Conservation (phyloP, 2,329 filamentous ascomycete species). For the Zarea fungicola region DNA sequence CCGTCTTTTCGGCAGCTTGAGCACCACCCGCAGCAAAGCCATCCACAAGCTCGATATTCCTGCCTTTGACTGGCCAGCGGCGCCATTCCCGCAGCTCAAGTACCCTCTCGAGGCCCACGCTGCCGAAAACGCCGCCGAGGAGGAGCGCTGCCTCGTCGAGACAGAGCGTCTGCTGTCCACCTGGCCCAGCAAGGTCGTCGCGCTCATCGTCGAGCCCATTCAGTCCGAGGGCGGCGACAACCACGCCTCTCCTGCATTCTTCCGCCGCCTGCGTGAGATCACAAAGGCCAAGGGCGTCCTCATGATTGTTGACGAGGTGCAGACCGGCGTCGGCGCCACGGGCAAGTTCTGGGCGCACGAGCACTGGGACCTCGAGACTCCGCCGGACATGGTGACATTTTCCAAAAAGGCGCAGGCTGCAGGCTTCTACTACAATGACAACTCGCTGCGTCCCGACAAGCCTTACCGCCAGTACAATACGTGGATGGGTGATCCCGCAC, state of each 20-base stretch:
- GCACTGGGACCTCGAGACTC: conserved; percentile 75
- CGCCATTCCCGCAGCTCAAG: conserved; percentile 77
- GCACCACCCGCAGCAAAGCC: conserved; percentile 85
- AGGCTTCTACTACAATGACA: conserved; percentile 85
- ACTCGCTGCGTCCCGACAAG: conserved; percentile 77
- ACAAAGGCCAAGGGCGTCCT: conserved; percentile 73
- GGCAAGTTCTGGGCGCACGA: conserved; percentile 96
- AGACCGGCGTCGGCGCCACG: conserved; percentile 87
- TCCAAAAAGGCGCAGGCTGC: conserved; percentile 93
- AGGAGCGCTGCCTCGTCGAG: conserved; percentile 75
- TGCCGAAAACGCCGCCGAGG: conserved; percentile 73
- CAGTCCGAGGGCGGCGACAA: conserved; percentile 95
- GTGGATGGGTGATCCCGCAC: conserved; percentile 90
- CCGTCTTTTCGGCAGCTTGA: conserved; percentile 80
- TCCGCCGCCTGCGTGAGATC: conserved; percentile 73
- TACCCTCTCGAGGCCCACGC: conserved; percentile 79
- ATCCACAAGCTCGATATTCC: conserved; percentile 95
- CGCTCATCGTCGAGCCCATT: conserved; percentile 82
- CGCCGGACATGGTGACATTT: conserved; percentile 92
- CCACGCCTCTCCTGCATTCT: conserved; percentile 83
- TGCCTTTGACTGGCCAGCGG: conserved; percentile 91
- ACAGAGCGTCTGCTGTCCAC: conserved; percentile 75
- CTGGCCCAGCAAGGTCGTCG: conserved; percentile 74
- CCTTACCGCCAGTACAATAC: conserved; percentile 96
- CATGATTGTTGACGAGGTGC: conserved; percentile 89